Percentiles rank a stretch among this genome's conserved stretches.
Evolutionary conservation across 2,329 filamentous ascomycete species (phyloP).

Genomic region (Penicillium polonicum): DNA sequence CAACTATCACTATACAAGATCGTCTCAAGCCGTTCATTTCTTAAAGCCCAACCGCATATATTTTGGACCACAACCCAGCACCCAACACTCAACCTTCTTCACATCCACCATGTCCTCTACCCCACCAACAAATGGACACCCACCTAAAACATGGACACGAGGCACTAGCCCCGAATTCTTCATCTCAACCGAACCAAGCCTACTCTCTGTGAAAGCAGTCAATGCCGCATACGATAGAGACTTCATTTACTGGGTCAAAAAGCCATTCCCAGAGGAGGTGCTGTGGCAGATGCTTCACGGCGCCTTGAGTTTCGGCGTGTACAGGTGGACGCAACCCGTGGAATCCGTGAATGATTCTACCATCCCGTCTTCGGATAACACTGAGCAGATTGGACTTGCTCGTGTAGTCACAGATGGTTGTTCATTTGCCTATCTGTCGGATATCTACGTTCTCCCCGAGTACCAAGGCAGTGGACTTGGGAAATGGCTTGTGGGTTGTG

Average conservation of each 20-base stretch:
- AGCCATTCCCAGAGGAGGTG: constrained; percentile 17
- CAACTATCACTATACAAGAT: not conserved
- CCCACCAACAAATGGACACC: constrained; percentile 11
- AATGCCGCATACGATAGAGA: constrained; percentile 19
- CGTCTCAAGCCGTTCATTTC: not conserved
- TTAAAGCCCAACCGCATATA: not conserved
- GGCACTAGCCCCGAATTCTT: constrained; percentile 15
- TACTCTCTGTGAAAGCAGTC: constrained; percentile 20
- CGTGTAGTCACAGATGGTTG: constrained; percentile 68
- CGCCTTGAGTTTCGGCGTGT: constrained; percentile 25
- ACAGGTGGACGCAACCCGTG: constrained; percentile 5
- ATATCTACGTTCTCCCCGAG: constrained; percentile 63
- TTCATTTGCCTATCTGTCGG: constrained; percentile 68
- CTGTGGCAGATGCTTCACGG: constrained; percentile 22
- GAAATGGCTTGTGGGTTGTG: constrained; percentile 62
- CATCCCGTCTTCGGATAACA: constrained; percentile 12
- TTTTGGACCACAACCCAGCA: not conserved
- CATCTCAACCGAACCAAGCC: constrained; percentile 20
- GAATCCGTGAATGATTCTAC: not conserved
- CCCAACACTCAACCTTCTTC: not conserved
- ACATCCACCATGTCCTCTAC: constrained; percentile 16
- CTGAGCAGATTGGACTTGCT: constrained; percentile 56
- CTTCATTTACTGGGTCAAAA: constrained; percentile 19
- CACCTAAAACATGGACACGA: constrained; percentile 21
- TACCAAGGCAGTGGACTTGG: constrained; percentile 64